Conservation (phyloP, 108 stramenopile genomes). For the Aurantiochytrium sp. region DNA sequence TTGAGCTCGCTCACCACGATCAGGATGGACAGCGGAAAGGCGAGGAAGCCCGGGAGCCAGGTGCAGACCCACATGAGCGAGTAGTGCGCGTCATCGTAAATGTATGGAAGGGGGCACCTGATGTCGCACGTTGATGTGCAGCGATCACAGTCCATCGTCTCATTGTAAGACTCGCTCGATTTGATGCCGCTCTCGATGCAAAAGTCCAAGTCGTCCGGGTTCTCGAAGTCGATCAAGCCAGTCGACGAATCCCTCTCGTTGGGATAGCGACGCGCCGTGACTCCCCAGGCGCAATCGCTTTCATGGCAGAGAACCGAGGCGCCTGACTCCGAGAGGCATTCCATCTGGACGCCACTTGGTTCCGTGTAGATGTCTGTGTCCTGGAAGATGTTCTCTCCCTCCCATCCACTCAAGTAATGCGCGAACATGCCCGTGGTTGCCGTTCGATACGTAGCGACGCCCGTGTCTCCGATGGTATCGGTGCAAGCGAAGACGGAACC, state of each 20-base stretch:
- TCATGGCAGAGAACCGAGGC: neutral
- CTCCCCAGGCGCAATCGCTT: neutral
- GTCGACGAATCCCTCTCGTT: neutral
- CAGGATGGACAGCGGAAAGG: neutral
- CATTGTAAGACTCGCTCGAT: neutral
- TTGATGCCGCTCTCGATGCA: neutral
- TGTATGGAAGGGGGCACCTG: neutral
- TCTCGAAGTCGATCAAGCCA: neutral
- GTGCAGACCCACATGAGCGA: neutral
- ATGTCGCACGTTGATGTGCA: neutral
- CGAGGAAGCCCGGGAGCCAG: neutral
- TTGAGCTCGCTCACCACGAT: neutral
- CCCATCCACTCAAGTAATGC: neutral
- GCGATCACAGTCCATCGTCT: neutral
- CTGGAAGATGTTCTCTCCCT: neutral
- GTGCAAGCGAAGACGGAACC: neutral
- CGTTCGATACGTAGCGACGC: neutral
- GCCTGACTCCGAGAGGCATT: no score
- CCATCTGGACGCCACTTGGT: no score
- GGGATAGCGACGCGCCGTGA: neutral
- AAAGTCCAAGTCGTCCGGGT: neutral
- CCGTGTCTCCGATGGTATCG: neutral
- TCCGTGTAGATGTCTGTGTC: neutral
- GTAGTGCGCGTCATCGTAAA: neutral
- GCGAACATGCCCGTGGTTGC: neutral